Percentiles rank a stretch among this genome's conserved stretches.
These are phyloP conservation scores for Stachybotrys elegans DNA, from an alignment of 2,329 filamentous ascomycete genomes.

Conservation along the genomic window DNA sequence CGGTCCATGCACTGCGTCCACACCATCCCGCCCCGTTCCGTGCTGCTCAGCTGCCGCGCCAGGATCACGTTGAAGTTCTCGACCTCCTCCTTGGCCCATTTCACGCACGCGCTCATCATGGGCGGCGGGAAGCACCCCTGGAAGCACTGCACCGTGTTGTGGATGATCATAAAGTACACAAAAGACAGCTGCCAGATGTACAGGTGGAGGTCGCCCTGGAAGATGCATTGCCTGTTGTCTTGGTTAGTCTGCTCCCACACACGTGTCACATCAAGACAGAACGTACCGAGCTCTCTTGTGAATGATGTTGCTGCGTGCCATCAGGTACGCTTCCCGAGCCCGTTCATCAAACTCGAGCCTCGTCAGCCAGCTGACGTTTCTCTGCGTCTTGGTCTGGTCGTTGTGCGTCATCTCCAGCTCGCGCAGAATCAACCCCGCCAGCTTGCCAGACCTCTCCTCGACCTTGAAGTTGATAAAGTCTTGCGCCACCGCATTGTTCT, in stretches of 20 bases:
- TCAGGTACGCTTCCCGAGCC: slow-evolving; percentile 80
- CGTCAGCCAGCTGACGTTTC: slow-evolving; percentile 78
- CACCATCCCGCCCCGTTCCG: slow-evolving; percentile 67
- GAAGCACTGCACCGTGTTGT: slow-evolving; percentile 87
- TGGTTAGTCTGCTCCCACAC: background rate
- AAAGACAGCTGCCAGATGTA: slow-evolving; percentile 96
- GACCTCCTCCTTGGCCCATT: slow-evolving; percentile 95
- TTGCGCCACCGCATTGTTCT: slow-evolving; percentile 81
- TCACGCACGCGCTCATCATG: slow-evolving; percentile 92
- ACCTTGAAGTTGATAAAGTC: slow-evolving; percentile 91
- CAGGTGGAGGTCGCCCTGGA: slow-evolving; percentile 85
- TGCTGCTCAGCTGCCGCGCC: slow-evolving; percentile 78
- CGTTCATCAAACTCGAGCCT: slow-evolving; percentile 86
- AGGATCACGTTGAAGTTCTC: slow-evolving; percentile 85
- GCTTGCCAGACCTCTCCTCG: slow-evolving; percentile 72
- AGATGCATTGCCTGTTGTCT: slow-evolving; percentile 72
- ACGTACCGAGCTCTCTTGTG: slow-evolving; percentile 72
- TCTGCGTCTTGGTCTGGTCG: slow-evolving; percentile 70
- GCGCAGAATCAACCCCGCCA: slow-evolving; percentile 72
- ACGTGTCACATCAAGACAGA: background rate
- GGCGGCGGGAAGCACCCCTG: slow-evolving; percentile 78
- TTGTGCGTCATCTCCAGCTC: slow-evolving; percentile 74
- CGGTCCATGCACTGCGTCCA: slow-evolving; percentile 82
- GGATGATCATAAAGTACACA: slow-evolving; percentile 91
- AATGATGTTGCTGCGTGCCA: slow-evolving; percentile 71